Evolutionary conservation across 805 yeast genomes (phyloP).

Genomic region (Kodamaea fukazawae): DNA sequence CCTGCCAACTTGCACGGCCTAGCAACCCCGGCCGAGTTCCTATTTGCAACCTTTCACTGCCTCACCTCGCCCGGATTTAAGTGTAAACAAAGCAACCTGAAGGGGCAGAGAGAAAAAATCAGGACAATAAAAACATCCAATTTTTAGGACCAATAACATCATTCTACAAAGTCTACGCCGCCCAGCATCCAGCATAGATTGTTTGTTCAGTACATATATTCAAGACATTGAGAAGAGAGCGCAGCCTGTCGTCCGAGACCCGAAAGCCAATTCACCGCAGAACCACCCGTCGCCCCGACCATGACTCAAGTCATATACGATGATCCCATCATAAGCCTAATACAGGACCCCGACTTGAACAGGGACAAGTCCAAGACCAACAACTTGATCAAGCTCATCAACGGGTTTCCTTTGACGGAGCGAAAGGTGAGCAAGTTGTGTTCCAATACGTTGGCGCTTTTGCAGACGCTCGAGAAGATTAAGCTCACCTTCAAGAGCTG

Average conservation of each 20-base stretch:
- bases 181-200: no score
- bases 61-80: no score
- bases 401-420: slow-evolving; percentile 43
- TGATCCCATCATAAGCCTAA: slow-evolving; percentile 48
- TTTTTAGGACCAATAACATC: no score
- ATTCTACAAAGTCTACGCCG: no score
- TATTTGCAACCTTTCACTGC: no score
- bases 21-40: no score
- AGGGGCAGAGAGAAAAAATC: no score
- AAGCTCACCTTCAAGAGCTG: slow-evolving; percentile 48
- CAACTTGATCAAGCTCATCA: slow-evolving; percentile 40
- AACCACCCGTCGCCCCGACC: slow-evolving; percentile 2
- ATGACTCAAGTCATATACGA: slow-evolving; percentile 22
- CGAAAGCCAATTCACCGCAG: background rate
- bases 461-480: slow-evolving; percentile 50
- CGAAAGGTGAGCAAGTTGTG: slow-evolving; percentile 47
- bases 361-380: slow-evolving; percentile 39
- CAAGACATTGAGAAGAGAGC: no score
- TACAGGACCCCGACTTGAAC: slow-evolving; percentile 50
- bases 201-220: no score
- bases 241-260: background rate
- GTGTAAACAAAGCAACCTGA: no score
- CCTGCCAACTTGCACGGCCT: no score
- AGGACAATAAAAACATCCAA: no score
- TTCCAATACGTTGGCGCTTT: slow-evolving; percentile 43